Evolutionary conservation across 2,329 filamentous ascomycete genomes (phyloP).

Genomic region (Fusarium sp.): DNA sequence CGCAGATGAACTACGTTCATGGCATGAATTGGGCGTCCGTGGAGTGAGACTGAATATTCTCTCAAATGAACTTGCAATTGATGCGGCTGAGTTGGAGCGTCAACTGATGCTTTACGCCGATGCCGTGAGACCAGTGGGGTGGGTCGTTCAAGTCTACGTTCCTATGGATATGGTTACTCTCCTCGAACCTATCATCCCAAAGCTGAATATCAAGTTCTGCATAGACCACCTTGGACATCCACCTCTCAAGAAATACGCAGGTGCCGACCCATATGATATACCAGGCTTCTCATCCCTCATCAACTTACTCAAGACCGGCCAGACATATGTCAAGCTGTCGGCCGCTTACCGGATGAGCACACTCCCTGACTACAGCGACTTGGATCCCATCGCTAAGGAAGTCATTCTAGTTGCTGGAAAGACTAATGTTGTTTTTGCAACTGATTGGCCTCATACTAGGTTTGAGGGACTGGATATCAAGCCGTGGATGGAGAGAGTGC

Average conservation of each 20-base stretch:
- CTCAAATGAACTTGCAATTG: constrained; percentile 60
- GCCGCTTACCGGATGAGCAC: constrained; percentile 67
- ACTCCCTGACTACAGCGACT: constrained; percentile 56
- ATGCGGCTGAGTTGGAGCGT: constrained; percentile 54
- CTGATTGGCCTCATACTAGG: constrained; percentile 74
- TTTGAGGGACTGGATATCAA: constrained; percentile 67
- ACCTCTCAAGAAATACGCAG: constrained; percentile 47
- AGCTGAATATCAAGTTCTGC: constrained; percentile 64
- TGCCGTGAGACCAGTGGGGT: constrained; percentile 61
- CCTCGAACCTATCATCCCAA: constrained; percentile 61
- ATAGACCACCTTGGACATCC: constrained; percentile 71
- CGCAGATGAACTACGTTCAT: constrained; percentile 56
- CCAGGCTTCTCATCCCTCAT: constrained; percentile 55
- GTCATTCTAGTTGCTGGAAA: constrained; percentile 58
- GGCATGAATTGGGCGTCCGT: constrained; percentile 69
- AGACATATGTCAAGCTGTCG: constrained; percentile 69
- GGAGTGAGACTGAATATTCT: constrained; percentile 70
- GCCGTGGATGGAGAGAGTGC: constrained; percentile 58
- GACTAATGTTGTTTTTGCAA: constrained; percentile 65
- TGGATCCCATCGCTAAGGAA: constrained; percentile 62
- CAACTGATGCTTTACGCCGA: constrained; percentile 62
- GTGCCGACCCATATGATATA: constrained; percentile 36
- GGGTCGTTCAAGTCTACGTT: constrained; percentile 70
- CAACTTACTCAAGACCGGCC: constrained; percentile 58
- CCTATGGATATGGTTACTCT: constrained; percentile 61